Evolutionary conservation across 306 rosid genomes (phyloP), one percentile per base, ranked within the genome.

Genomic region (Gastrolobium villosum): DNA sequence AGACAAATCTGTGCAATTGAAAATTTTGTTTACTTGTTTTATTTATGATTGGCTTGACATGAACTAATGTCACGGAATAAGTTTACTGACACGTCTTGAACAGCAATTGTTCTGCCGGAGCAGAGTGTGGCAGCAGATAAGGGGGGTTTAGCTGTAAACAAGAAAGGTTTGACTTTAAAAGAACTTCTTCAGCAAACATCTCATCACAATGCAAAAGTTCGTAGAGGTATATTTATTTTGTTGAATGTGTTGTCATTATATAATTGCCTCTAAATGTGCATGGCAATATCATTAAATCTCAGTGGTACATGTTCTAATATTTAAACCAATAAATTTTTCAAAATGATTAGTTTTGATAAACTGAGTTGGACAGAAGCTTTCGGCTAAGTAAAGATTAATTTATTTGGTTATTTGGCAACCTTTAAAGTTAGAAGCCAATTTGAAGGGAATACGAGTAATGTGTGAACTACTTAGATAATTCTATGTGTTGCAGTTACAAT

Each of bases 181-280:
- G 96, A 95, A 80, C 96, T 95, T 79, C 97, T 95, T 77, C 97
- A 93, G 69, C 98, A 89, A 73, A 82, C 98, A 66, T 92, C 97
- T 15, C 99, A 92, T 83, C 84, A 88, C 89, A 95, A 73, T 79
- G 72, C 87, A 2, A 92, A 92, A 91, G 91, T 89, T 85, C 96
- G 99, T 64, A 88, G 91, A 92, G 99, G 99, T 95, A 89, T 77
- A 28, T 74, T 44, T 43, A 41, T 74, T 43, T 82, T 28, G 45
- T 15, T 54, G 11, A 52, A 39, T 30, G 7, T 32, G 30, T 70
- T 53, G 7, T 43, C 3, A 35, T 54, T 53, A 10, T 48, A 26
- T 46, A 54, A 32, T 72, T 41, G 43, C 46, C 9, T 70, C 69
- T 71, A 48, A 59, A 57, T 52, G 11, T 60, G 53, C 26, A 28